Base-by-base conservation (phyloP, 768 basidiomycete genomes). In the Phylloporus rhodoxanthus region DNA sequence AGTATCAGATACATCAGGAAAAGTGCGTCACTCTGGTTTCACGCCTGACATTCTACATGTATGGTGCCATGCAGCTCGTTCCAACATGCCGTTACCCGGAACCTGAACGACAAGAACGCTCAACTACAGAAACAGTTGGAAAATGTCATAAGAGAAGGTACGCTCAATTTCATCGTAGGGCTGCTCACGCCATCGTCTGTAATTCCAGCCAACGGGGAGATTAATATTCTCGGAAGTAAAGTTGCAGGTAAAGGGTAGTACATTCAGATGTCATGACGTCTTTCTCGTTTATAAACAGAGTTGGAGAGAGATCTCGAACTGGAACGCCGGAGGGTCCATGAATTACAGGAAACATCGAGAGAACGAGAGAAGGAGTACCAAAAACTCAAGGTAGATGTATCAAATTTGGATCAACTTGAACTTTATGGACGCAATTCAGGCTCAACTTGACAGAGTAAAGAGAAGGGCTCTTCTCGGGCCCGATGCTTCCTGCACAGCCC, bases 1-100 rank as follows among this genome's bases (percentile, higher is more conserved):
- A 90, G 64, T 92, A 92, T 64, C 90, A 92, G 60, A 78, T 84
- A 44, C 86, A 88, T 54, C 90, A 92, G 67, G 90, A 92, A 71
- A 82, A 79, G 89, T 87, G 48, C 50, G 68, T 57, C 20, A 19
- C 6, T 50, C 25, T 25, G 23, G 32, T 36, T 14, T 41, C 47
- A 26, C 8, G 14, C 32, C 4, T 0, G 45, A 11, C 38, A 19
- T 29, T 14, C 43, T 42, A 11, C 39, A 48, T 41, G n/a, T 30
- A 41, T 53, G 20, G 51, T 40, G 48, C 39, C 21, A 21, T 47
- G 26, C 39, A 57, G 62, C 47, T 81, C 88, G 14, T 91, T 89
- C 61, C 90, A 92, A 62, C 86, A 87, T 59, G 89, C 90, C 4
- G 80, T 91, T 8, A 73, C 88, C 21, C 82, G 86, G 23, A 91